Base-by-base conservation (phyloP, 257 asterid genomes). In the Forsythia viridissima region DNA sequence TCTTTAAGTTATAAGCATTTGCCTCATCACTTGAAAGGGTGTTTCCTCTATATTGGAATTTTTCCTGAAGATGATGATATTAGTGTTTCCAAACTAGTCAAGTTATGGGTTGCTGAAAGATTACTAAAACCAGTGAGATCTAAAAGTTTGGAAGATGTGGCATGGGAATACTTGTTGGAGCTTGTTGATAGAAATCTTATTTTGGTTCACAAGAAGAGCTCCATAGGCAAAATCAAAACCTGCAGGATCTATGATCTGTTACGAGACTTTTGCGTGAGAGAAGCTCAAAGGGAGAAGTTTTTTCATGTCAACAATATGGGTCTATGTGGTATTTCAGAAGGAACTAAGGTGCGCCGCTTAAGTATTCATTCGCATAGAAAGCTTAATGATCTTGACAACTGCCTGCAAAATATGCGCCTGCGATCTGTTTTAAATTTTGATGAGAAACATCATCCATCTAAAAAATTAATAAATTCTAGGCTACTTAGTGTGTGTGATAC, bases 81-180 rank as follows among this genome's bases (percentile, higher is more conserved):
- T 37, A 34, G 41, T 2, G 57, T 11, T n/a, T 24, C 76, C 3
- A 85, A 69, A 40, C 71, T 84, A 42, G 24, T 79, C 43, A 38
- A 43, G 5, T 7, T 84, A 18, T 84, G 85, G 88, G 44, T 40
- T 37, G 77, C 78, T n/a, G 85, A 82, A 65, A 82, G 76, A 48
- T 61, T 84, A 40, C 20, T 80, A 5, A 73, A 77, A 46, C 70
- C 34, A 40, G 39, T 12, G 12, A 13, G 0, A 11, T 11, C 8
- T 3, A 42, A 9, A 20, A 55, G 7, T 13, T 2, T 65, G 18
- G 81, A 48, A 16, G 4, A 0, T 42, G 63, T 30, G 57, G 59
- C 73, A 4, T 13, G 8, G 38, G 59, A 44, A 2, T 18, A 30
- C 34, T 30, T 30, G 34, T 30, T 30, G 34, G 34, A 30, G 34